Conservation (phyloP, 164 flowering plant genomes). For the Paratinospora sagittata region DNA sequence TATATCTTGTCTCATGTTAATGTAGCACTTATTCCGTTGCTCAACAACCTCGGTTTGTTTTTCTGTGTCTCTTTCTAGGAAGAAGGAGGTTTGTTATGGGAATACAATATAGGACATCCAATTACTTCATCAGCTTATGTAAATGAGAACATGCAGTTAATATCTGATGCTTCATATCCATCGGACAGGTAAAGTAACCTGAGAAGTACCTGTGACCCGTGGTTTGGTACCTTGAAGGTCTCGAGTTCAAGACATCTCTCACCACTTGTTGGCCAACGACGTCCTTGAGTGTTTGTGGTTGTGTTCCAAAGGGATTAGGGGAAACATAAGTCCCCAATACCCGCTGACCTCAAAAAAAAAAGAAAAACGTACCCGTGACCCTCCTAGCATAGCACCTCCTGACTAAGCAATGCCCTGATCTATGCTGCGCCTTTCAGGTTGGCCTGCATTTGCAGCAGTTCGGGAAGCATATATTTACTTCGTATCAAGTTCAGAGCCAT, state of each 20-base stretch:
- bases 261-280: too few relatives aligned
- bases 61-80: slow-evolving; percentile 33
- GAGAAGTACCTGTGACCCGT: not conserved
- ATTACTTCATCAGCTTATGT: slow-evolving; percentile 82
- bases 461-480: slow-evolving; percentile 58
- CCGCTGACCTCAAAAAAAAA: too few relatives aligned
- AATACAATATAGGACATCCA: slow-evolving; percentile 59
- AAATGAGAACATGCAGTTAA: slow-evolving; percentile 56
- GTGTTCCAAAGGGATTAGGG: too few relatives aligned
- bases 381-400: not conserved
- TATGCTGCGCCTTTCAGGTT: slow-evolving; percentile 39
- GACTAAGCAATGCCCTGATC: not conserved
- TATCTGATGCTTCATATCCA: slow-evolving; percentile 27
- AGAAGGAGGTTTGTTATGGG: slow-evolving; percentile 60
- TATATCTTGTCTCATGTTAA: not conserved
- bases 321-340: too few relatives aligned
- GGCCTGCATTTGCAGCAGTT: slow-evolving; percentile 68
- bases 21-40: not conserved
- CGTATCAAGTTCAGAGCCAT: slow-evolving; percentile 23
- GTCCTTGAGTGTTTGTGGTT: too few relatives aligned
- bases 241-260: too few relatives aligned
- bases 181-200: slow-evolving; percentile 46
- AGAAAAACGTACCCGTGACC: not conserved
- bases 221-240: too few relatives aligned
- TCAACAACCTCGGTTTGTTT: not conserved